A percentile compares a stretch with the other conserved stretches of the same genome.
Conservation (phyloP, 495 filamentous ascomycete species). For the Xylaria nigripes region DNA sequence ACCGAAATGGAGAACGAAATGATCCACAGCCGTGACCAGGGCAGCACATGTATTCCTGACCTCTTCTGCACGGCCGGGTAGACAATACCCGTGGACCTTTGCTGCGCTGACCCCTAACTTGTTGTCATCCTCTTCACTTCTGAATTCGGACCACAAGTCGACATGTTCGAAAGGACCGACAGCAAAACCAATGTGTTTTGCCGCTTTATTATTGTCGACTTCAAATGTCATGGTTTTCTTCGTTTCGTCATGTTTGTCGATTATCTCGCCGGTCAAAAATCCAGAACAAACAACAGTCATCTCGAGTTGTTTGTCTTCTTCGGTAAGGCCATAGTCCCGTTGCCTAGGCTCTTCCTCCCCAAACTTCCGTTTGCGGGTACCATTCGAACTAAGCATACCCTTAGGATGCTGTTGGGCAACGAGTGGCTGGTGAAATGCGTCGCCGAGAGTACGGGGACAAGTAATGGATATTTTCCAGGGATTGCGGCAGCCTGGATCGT, state of each 20-base stretch:
- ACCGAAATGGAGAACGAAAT: conserved; percentile 74
- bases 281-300: conserved; percentile 86
- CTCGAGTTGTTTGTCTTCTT: conserved; percentile 79
- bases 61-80: conserved; percentile 72
- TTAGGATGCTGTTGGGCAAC: conserved; percentile 21
- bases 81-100: conserved; percentile 79
- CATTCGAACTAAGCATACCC: conserved; percentile 4
- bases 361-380: conserved; percentile 28
- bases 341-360: conserved; percentile 27
- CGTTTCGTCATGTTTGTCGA: conserved; percentile 61
- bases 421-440: conserved; percentile 53
- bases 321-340: conserved; percentile 38
- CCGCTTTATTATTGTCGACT: conserved; percentile 58
- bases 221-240: conserved; percentile 81
- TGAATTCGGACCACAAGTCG: conserved; percentile 72
- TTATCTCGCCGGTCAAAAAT: conserved; percentile 70
- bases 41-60: conserved; percentile 67
- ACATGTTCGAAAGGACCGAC: conserved; percentile 92
- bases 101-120: conserved; percentile 75
- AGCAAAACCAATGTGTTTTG: conserved; percentile 84
- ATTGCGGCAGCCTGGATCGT: conserved; percentile 68
- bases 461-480: conserved; percentile 84
- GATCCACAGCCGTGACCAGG: conserved; percentile 61
- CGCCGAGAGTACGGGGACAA: conserved; percentile 74
- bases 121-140: conserved; percentile 84